Base-by-base conservation (phyloP, 176 grass and related monocot species). In the Cenchrus americanus region DNA sequence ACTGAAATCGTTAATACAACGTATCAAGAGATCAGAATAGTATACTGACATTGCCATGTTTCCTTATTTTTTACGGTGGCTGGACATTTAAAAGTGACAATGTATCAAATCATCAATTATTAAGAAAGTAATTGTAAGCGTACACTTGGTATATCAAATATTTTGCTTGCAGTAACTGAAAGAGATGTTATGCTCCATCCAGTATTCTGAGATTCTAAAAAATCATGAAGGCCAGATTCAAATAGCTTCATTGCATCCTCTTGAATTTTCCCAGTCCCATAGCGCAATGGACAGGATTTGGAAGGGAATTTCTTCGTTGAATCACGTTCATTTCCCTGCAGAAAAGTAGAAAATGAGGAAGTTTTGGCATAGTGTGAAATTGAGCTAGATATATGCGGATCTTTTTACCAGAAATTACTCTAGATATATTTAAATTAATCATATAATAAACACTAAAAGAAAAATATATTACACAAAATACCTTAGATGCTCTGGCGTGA, bases 241-340 rank as follows among this genome's bases (percentile, higher is more conserved):
- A 98, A 98, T 85, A 98, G 86, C 81, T 76, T 92, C 87, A 95
- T 92, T 85, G 91, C 90, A 89, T 95, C 96, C 76, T 98, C 96
- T 91, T 92, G 91, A 86, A 98, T 86, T 92, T 98, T 98, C 27
- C 62, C 69, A 73, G 89, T 90, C n/a, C 91, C 96, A 92, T 93
- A 98, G 41, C 91, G 93, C 85, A 98, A 83, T 9, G 92, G 89
- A 47, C 92, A 98, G 13, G 96, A 98, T 88, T 93, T 98, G 26
- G 96, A 95, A 81, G 96, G 96, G 59, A 98, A 95, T 88, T 98
- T 98, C 87, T 87, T 90, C 63, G 66, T 50, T 5, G 70, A 85
- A 42, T 86, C 91, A 46, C 60, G 13, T 46, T 83, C 87, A 62
- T 95, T 87, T 78, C 47, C 64, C 96, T 95, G 81, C 49, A 66